Conservation (phyloP, 2,329 filamentous ascomycete species). For the Parastagonospora nodorum region DNA sequence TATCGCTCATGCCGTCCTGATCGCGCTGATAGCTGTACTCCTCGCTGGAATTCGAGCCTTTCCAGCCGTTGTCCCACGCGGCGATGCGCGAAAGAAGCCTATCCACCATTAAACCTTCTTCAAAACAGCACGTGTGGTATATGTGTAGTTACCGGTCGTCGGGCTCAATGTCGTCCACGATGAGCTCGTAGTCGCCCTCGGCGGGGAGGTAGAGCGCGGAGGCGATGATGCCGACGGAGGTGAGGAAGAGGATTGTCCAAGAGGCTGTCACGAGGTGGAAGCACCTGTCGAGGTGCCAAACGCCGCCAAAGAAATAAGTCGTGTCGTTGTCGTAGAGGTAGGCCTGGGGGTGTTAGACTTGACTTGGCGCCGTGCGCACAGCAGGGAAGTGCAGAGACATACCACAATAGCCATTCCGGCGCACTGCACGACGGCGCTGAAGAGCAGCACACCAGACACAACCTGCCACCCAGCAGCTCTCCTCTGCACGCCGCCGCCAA, state of each 20-base stretch:
- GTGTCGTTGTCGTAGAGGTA: conserved; percentile 80
- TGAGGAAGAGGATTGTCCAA: conserved; percentile 61
- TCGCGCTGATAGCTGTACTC: conserved; percentile 28
- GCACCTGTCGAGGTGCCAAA: conserved; percentile 79
- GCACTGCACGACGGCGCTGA: conserved; percentile 72
- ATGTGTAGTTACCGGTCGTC: conserved; percentile 38
- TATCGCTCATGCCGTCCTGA: conserved; percentile 26
- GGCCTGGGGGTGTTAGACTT: conserved; percentile 58
- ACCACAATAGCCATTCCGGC: conserved; percentile 84
- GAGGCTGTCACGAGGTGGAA: conserved; percentile 72
- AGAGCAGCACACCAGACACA: conserved; percentile 66
- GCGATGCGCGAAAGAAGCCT: conserved; percentile 42
- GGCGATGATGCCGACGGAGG: conserved; percentile 63
- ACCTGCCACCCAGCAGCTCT: conserved; percentile 84
- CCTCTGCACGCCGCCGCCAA: conserved; percentile 78
- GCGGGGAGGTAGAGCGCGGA: conserved; percentile 74
- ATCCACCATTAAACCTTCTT: conserved; percentile 23
- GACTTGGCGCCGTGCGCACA: neutral
- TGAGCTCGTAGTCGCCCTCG: conserved; percentile 87
- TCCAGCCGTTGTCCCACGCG: conserved; percentile 43
- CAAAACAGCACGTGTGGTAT: neutral
- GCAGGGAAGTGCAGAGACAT: conserved; percentile 43
- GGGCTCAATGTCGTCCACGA: conserved; percentile 50
- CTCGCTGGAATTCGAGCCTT: conserved; percentile 19
- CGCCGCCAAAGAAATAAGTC: conserved; percentile 73